Percentiles rank a stretch among this genome's conserved stretches.
phyloP scores from a whole-genome alignment of 305 asterid genomes.

The Fraxinus albicans region DNA sequence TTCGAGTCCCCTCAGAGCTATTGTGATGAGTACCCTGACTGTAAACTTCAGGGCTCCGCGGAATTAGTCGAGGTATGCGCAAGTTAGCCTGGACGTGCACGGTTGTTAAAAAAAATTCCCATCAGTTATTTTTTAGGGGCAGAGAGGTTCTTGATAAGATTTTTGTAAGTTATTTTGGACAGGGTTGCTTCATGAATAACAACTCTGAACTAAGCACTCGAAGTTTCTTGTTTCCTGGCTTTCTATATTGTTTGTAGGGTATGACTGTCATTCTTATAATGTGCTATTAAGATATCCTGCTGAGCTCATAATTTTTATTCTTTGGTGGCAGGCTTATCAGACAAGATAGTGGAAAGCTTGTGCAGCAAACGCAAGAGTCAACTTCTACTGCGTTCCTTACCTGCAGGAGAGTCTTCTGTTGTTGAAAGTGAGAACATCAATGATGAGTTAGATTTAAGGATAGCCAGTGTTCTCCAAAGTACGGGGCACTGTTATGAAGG shows the following conservation, averaged over 20 bases:
- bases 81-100: too few relatives aligned
- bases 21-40: too few relatives aligned
- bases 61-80: too few relatives aligned
- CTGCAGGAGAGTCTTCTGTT: constrained; percentile 67
- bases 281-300: constrained; percentile 1
- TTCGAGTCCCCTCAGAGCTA: too few relatives aligned
- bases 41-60: too few relatives aligned
- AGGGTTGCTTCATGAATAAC: background rate
- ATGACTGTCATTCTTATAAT: background rate
- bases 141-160: background rate
- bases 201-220: background rate
- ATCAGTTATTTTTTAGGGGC: background rate
- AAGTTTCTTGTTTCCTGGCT: background rate
- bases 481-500: constrained; percentile 95
- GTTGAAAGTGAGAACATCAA: constrained; percentile 60
- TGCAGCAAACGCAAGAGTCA: constrained; percentile 81
- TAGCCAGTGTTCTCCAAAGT: constrained; percentile 91
- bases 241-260: background rate
- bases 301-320: constrained; percentile 18
- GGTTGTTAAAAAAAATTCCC: too few relatives aligned
- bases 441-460: constrained; percentile 84
- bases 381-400: constrained; percentile 57
- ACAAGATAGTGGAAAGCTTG: constrained; percentile 90
- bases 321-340: constrained; percentile 68
- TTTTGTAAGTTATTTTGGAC: background rate